A percentile compares a stretch with the other conserved stretches of the same genome.
These are phyloP conservation scores for Phellinidium pouzarii DNA, from an alignment of 1,284 basidiomycete genomes.

Conservation along the genomic window DNA sequence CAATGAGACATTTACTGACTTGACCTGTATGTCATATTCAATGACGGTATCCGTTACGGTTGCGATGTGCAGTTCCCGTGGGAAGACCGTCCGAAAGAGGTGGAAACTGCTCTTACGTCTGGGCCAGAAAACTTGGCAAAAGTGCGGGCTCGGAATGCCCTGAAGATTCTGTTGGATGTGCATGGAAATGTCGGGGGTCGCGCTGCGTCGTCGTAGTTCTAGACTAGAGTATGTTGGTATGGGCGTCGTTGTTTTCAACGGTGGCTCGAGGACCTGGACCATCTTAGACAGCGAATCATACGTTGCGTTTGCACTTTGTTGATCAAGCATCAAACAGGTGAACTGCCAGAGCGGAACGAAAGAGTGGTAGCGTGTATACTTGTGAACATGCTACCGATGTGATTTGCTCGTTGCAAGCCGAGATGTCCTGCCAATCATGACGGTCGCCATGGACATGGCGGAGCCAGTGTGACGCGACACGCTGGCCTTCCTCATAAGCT, in stretches of 20 bases:
- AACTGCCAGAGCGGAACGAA: neutral
- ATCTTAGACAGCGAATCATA: neutral
- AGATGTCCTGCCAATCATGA: slow-evolving; percentile 33
- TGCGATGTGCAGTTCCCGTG: slow-evolving; percentile 60
- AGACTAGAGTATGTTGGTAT: slow-evolving; percentile 28
- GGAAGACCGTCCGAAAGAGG: slow-evolving; percentile 54
- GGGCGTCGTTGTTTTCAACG: neutral
- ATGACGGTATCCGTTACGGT: slow-evolving; percentile 24
- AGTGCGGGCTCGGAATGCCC: slow-evolving; percentile 87
- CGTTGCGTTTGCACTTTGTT: neutral
- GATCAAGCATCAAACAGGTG: neutral
- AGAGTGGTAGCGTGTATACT: neutral
- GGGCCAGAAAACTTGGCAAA: slow-evolving; percentile 79
- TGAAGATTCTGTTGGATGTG: slow-evolving; percentile 81
- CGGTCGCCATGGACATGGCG: slow-evolving; percentile 20
- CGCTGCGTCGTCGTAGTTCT: slow-evolving; percentile 29
- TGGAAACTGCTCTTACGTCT: slow-evolving; percentile 65
- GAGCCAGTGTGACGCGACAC: slow-evolving; percentile 19
- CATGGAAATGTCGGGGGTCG: slow-evolving; percentile 76
- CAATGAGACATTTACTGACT: slow-evolving; percentile 14
- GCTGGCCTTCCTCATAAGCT: slow-evolving; percentile 19
- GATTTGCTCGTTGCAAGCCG: slow-evolving; percentile 32
- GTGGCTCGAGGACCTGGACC: neutral
- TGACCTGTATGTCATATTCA: slow-evolving; percentile 2
- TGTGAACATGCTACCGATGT: neutral